Conservation (phyloP, 345 rosid species). For the Raphanus raphanistrum region DNA sequence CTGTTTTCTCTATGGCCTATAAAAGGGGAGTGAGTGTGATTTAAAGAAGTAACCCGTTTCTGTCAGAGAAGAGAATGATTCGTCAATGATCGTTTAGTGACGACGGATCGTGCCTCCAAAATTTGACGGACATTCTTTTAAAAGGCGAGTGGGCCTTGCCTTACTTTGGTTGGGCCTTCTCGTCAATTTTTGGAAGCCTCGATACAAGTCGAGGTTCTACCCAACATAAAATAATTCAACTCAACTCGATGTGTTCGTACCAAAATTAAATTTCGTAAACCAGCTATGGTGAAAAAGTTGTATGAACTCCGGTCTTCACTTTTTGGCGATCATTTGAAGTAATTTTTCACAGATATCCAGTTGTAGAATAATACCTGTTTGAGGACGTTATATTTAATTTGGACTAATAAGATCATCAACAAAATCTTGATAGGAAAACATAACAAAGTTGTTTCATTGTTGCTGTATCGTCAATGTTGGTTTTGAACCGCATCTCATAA, state of each 20-base stretch:
- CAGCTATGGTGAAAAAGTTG: background rate
- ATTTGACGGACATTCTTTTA: conserved; percentile 29
- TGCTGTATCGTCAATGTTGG: no score
- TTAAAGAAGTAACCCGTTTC: conserved; percentile 26
- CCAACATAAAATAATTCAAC: background rate
- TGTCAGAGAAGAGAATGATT: conserved; percentile 66
- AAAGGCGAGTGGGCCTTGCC: conserved; percentile 57
- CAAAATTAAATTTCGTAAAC: background rate
- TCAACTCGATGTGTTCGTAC: background rate
- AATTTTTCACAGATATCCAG: no score
- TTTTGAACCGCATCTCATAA: no score
- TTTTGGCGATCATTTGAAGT: background rate
- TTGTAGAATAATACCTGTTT: no score
- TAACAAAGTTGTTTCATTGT: no score
- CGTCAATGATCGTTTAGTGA: conserved; percentile 79
- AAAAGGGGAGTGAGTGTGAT: background rate
- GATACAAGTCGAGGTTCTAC: background rate
- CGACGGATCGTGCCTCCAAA: conserved; percentile 79
- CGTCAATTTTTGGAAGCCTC: conserved; percentile 10
- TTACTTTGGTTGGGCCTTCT: conserved; percentile 47
- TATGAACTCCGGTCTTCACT: background rate
- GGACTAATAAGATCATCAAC: no score
- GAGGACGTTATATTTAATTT: no score
- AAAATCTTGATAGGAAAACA: no score
- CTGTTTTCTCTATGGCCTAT: background rate